Conservation (phyloP, 495 filamentous ascomycete species). For the Aspergillus ellipticus region DNA sequence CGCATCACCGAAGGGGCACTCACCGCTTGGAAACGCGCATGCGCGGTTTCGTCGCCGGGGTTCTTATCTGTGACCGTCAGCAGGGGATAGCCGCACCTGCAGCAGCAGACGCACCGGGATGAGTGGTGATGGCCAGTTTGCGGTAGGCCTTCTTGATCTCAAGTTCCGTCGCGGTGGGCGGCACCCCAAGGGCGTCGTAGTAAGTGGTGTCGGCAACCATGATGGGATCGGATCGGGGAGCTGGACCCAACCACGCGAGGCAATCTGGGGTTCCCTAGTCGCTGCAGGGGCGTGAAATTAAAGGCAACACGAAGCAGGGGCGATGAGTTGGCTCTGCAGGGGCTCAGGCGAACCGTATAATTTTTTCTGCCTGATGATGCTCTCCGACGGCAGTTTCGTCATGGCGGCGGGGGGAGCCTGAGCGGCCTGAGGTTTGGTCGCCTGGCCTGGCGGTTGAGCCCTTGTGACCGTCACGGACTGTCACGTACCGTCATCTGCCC, state of each 20-base stretch:
- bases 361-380: conserved; percentile 27
- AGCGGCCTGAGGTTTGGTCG: background rate
- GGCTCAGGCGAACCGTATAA: background rate
- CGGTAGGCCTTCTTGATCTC: conserved; percentile 99
- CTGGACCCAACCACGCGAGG: conserved; percentile 2
- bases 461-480: background rate
- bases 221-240: conserved; percentile 20
- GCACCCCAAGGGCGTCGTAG: conserved; percentile 88
- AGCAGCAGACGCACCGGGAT: conserved; percentile 49
- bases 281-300: background rate
- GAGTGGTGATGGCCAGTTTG: conserved; percentile 81
- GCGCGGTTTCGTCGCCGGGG: conserved; percentile 90
- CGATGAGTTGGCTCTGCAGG: background rate
- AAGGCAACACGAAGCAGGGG: background rate
- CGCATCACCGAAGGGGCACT: conserved; percentile 14
- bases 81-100: background rate
- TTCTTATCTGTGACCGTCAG: conserved; percentile 74
- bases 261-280: background rate
- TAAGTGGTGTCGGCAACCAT: conserved; percentile 86
- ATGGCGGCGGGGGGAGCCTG: conserved; percentile 19
- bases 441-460: background rate
- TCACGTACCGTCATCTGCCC: background rate
- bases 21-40: conserved; percentile 85
- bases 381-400: conserved; percentile 18
- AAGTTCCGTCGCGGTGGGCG: conserved; percentile 82